Evolutionary conservation across 1,284 basidiomycete genomes (phyloP), one percentile per base, ranked within the genome.

Genomic region (Fomitopsis palustris): DNA sequence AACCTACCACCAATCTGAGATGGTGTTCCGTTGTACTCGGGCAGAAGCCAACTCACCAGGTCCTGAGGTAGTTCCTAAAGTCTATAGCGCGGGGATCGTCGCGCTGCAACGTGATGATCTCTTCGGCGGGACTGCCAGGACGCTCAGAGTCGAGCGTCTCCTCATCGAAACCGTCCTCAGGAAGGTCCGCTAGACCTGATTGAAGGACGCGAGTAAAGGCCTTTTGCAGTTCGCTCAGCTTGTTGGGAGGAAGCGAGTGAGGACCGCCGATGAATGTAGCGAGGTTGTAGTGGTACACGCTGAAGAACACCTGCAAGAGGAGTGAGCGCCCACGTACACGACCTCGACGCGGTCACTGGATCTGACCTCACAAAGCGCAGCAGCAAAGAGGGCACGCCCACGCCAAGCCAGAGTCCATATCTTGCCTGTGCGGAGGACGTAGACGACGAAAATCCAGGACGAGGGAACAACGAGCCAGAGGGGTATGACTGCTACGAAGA

Each of bases 41-140:
- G 39, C 55, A 10, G 25, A 27, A 29, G 55, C 6, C 17, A 12
- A 61, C 69, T 49, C 66, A 84, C 79, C 85, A 86, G 59, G 83
- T 86, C 64, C 88, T 78, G 52, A 92, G 75, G 63, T 78, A 78
- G 64, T 89, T 82, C 27, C 91, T 82, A 70, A 92, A 93, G 65
- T 92, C 91, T 42, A 88, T 72, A 0, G 91, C 90, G 16, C 90
- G 82, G 7, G 85, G 86, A 68, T 94, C 92, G 60, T 84, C 72
- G 41, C 72, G 74, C 33, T 82, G 81, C 16, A 93, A 77, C 57
- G 78, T 78, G 4, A 75, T 75, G 51, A 90, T 81, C 10, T 75
- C 66, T 70, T 90, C 86, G 9, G 78, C 81, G 4, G 87, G 86
- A 68, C 84, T 87, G 38, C 80, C 81, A 41, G 87, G 85, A 54